A percentile compares a stretch with the other conserved stretches of the same genome.
phyloP scores from a whole-genome alignment of 1,139 yeast genomes.

The Protomyces pachydermus region DNA sequence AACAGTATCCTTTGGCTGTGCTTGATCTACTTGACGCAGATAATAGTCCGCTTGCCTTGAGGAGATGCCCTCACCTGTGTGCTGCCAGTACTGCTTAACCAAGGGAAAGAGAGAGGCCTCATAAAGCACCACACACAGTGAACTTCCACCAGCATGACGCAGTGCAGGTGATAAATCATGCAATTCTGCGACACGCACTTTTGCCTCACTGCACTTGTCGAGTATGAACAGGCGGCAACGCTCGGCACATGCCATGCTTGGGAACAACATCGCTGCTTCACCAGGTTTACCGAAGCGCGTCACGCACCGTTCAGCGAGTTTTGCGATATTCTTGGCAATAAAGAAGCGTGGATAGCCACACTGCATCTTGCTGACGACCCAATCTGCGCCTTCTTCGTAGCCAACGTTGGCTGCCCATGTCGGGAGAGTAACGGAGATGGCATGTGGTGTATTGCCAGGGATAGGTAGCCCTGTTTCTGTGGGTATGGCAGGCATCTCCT shows the following conservation, averaged over 20 bases:
- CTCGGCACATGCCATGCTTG: constrained; percentile 72
- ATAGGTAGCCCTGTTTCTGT: constrained; percentile 64
- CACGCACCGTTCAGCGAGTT: constrained; percentile 33
- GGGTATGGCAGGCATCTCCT: constrained; percentile 1
- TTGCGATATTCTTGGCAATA: constrained; percentile 24
- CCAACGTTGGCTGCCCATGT: constrained; percentile 92
- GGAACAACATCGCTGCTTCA: constrained; percentile 68
- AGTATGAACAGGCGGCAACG: constrained; percentile 68
- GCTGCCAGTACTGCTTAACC: constrained; percentile 93
- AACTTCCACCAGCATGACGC: constrained; percentile 53
- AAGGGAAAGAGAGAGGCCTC: constrained; percentile 53
- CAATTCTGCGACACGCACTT: constrained; percentile 58
- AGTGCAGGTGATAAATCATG: constrained; percentile 72
- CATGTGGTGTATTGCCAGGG: constrained; percentile 84
- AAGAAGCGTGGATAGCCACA: constrained; percentile 69
- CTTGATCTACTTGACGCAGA: constrained; percentile 41
- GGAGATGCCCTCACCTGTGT: constrained; percentile 90
- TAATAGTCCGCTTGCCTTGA: constrained; percentile 85
- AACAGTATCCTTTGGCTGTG: constrained; percentile 46
- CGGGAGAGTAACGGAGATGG: constrained; percentile 88
- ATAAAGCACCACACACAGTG: constrained; percentile 71
- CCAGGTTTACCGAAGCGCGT: constrained; percentile 70
- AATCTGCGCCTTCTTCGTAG: constrained; percentile 81
- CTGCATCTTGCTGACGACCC: constrained; percentile 74
- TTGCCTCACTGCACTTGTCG: constrained; percentile 29